Conservation (phyloP, 257 asterid species). For the Salvia splendens region DNA sequence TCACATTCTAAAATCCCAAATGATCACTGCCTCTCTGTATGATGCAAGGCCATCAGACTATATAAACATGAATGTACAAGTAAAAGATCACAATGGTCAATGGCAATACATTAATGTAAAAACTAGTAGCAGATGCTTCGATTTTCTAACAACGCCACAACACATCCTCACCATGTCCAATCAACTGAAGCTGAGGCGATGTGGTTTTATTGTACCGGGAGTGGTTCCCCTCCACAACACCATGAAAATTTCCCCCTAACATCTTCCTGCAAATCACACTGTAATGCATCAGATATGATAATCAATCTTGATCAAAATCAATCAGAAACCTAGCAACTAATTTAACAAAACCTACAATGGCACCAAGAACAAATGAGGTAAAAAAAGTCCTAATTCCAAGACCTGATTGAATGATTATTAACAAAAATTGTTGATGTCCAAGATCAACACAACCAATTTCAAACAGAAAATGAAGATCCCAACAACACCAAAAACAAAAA, state of each 20-base stretch:
- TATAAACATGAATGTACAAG: not conserved
- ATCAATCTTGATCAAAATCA: conserved; percentile 26
- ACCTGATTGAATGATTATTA: not conserved
- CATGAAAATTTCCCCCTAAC: conserved; percentile 51
- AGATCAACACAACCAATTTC: conserved; percentile 12
- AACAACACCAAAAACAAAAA: conserved; percentile 19
- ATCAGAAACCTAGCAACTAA: conserved; percentile 4
- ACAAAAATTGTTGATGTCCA: conserved; percentile 12
- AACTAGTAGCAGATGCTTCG: not conserved
- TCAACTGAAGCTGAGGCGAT: conserved; percentile 54
- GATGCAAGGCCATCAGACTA: not conserved
- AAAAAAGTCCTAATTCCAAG: conserved; percentile 4
- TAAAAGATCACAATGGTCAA: not conserved
- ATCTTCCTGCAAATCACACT: conserved; percentile 49
- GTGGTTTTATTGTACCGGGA: conserved; percentile 36
- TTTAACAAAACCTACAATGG: conserved; percentile 15
- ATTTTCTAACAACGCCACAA: not conserved
- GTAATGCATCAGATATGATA: conserved; percentile 24
- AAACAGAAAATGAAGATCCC: conserved; percentile 22
- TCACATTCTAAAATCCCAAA: conserved; percentile 9
- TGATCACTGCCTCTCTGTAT: not conserved
- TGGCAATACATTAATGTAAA: conserved; percentile 2
- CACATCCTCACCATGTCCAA: conserved; percentile 55
- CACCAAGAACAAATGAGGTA: conserved; percentile 21
- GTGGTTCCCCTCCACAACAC: conserved; percentile 40